These are phyloP conservation scores for Gossypium schwendimanii DNA, from an alignment of 441 rosid species.

Conservation along the genomic window DNA sequence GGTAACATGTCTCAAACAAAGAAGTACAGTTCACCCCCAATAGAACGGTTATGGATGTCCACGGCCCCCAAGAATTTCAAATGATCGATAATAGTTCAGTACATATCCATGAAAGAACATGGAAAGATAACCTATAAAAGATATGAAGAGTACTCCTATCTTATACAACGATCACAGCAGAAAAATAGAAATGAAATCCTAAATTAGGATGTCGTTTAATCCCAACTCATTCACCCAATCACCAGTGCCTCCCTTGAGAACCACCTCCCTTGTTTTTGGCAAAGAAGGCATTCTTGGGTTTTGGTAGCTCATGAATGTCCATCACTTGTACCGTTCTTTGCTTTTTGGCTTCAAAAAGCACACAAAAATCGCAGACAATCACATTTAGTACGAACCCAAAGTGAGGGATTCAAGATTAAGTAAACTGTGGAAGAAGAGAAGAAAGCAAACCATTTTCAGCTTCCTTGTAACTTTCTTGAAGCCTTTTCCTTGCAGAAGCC, in stretches of 20 bases:
- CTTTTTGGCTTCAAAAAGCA: conserved; percentile 69
- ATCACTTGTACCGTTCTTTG: conserved; percentile 97
- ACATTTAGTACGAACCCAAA: conserved; percentile 9
- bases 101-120: conserved; percentile 10
- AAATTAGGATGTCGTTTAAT: background rate
- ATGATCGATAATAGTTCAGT: conserved; percentile 3
- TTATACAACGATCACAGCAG: background rate
- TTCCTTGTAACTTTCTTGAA: conserved; percentile 75
- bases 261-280: conserved; percentile 69
- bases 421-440: background rate
- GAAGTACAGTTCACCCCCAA: conserved; percentile 1
- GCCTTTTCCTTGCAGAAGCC: conserved; percentile 76
- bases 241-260: conserved; percentile 90
- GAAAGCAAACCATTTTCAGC: conserved; percentile 73
- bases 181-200: conserved; percentile 1
- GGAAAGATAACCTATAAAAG: conserved; percentile 5
- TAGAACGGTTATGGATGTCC: conserved; percentile 7
- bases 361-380: conserved; percentile 9
- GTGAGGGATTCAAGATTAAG: background rate
- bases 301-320: conserved; percentile 95
- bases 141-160: conserved; percentile 3
- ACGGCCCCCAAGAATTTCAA: conserved; percentile 1
- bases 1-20: conserved; percentile 1
- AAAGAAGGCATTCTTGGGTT: conserved; percentile 83
- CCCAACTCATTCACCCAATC: conserved; percentile 26